Base-by-base conservation (phyloP, 2,329 filamentous ascomycete species). In the Calcarisporium arbuscula region DNA sequence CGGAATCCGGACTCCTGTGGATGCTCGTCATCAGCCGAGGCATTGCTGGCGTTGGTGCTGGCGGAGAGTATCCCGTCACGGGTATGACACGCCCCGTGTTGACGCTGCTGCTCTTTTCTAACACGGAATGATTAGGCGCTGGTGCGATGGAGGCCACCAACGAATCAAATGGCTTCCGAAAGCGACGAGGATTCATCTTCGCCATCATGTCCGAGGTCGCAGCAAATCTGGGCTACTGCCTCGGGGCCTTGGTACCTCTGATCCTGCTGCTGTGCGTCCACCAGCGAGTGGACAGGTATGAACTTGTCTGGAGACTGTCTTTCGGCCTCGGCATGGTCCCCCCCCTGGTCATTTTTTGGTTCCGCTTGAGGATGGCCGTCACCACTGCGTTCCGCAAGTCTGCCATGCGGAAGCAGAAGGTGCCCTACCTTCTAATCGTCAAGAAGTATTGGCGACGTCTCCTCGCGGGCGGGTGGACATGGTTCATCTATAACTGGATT, bases 401-500 rank as follows among this genome's bases (percentile, higher is more conserved):
- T 16, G 56, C 67, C 2, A 64, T 68, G 54, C 56, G 59, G 34
- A 65, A 64, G 43, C 60, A 69, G 36, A 49, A 57, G 6, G 50
- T 53, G 2, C 70, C 70, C 0, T 74, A 74, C 47, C 49, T 49
- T 45, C 56, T 74, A 7, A 64, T 61, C 0, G 30, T 70, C 14
- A 67, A 61, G 42, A 57, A 62, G 19, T 70, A 74, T 41, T 73
- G 64, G 56, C 58, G 64, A 4, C 64, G 65, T 1, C 51, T 75
- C 28, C 46, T 73, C 4, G 70, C 71, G 11, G 61, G 62, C 6
- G 61, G 67, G 3, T 40, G 61, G 1, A 60, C 65, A 8, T 74
- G 70, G 70, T 74, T 74, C 47, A 49, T 62, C 17, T 65, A 76
- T 48, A 69, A 77, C 46, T 77, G 66, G 48, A 65, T 75, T 26